Conservation (phyloP, 2,329 filamentous ascomycete genomes). For the Rhinocladiella similis region DNA sequence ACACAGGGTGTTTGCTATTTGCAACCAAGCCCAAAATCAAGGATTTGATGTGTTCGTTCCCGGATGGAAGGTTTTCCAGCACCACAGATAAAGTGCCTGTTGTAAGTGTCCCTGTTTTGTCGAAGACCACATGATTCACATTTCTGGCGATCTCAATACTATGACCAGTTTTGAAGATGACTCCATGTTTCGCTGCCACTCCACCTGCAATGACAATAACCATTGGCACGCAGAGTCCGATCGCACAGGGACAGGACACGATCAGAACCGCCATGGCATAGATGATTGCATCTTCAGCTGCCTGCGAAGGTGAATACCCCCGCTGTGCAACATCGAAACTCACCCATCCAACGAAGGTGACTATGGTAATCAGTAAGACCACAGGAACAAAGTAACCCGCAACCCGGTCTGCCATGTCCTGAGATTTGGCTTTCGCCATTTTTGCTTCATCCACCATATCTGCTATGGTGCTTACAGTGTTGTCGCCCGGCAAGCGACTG, state of each 20-base stretch:
- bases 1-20: constrained; percentile 55
- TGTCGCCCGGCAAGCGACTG: constrained; percentile 65
- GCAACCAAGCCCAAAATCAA: constrained; percentile 45
- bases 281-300: constrained; percentile 58
- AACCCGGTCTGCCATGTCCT: constrained; percentile 68
- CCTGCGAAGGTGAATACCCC: constrained; percentile 40
- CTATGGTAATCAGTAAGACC: constrained; percentile 57
- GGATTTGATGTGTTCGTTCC: constrained; percentile 10
- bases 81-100: constrained; percentile 39
- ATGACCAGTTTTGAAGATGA: constrained; percentile 69
- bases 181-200: constrained; percentile 62
- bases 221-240: constrained; percentile 76
- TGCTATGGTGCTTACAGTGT: constrained; percentile 70
- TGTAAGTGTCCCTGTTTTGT: constrained; percentile 79
- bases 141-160: constrained; percentile 64
- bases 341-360: constrained; percentile 68
- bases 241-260: constrained; percentile 76
- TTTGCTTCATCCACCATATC: constrained; percentile 71
- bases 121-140: constrained; percentile 68
- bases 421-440: constrained; percentile 65
- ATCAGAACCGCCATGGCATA: constrained; percentile 72
- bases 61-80: no score
- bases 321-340: constrained; percentile 48
- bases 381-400: constrained; percentile 70
- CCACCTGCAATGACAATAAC: constrained; percentile 71